These are phyloP conservation scores for Flaveria linearis DNA, from an alignment of 129 eudicot genomes.

Conservation along the genomic window DNA sequence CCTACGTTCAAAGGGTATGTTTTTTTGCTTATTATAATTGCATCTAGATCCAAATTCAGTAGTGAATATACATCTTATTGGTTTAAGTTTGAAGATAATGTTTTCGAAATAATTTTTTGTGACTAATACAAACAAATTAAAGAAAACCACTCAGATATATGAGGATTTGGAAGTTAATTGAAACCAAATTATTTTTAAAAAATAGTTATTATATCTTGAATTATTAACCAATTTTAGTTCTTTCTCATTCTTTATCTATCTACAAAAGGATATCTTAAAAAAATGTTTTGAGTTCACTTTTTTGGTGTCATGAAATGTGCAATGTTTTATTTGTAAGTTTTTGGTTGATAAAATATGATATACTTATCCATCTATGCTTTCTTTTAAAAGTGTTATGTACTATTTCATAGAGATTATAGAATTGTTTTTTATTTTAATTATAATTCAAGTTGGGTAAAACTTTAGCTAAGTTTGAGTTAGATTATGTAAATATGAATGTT, in stretches of 20 bases:
- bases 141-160: not conserved
- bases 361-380: not conserved
- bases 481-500: conserved; percentile 13
- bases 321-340: not conserved
- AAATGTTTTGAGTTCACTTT: not conserved
- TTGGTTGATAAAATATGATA: conserved; percentile 11
- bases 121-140: not conserved
- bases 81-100: not conserved
- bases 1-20: conserved; percentile 87
- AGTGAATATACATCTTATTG: not conserved
- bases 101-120: not conserved
- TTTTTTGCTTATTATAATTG: not conserved
- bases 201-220: not conserved
- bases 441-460: not conserved
- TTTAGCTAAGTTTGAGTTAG: not conserved
- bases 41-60: conserved; percentile 15
- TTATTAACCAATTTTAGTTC: not conserved
- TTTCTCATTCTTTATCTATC: not conserved
- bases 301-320: not conserved
- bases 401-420: not conserved
- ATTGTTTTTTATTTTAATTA: not conserved
- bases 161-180: not conserved
- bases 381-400: not conserved
- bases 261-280: not conserved
- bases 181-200: not conserved